Base-by-base conservation (phyloP, 2,329 filamentous ascomycete species). In the Neonectria magnoliae region DNA sequence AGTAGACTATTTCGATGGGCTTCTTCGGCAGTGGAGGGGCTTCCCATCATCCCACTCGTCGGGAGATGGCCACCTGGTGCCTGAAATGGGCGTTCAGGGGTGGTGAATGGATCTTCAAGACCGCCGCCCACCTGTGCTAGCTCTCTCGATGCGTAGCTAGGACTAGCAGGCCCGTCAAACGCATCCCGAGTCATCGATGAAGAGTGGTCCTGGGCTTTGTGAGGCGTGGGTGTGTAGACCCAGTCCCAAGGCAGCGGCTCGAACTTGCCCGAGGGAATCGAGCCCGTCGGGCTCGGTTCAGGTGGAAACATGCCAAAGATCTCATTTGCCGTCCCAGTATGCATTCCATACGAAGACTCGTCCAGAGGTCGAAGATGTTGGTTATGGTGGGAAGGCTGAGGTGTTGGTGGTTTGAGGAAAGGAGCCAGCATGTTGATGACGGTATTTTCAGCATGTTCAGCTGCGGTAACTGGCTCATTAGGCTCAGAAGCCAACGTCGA, bases 341-440 rank as follows among this genome's bases (percentile, higher is more conserved):
- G 81, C 85, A 88, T 87, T 16, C 84, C 86, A 65, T 87, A 88
- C 2, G 83, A 87, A 3, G 83, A 60, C 47, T 86, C 83, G 7
- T 74, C 75, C 2, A 76, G 74, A 4, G 75, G 76, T 18, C 76
- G 74, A 18, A 64, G 64, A 1, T 76, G 73, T 48, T 77, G 75
- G 22, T 65, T 64, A 1, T 76, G 73, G 47, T 77, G 75, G 48
- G 75, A 68, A 18, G 78, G 75, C 45, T 81, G 78, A 8, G 81
- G 78, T 64, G 85, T 79, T 27, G 83, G 80, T 54, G 81, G 83
- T 53, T 78, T 78, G 25, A 87, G 71, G 64, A 86, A 85, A 5
- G 82, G 82, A 25, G 83, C 80, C n/a, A 87, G 76, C 74, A 85
- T 82, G 57, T 81, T 78, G 41, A 81, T 80, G 62, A 86, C 81